Conservation (phyloP, 208 protist species). For the Porcisia hertigi region DNA sequence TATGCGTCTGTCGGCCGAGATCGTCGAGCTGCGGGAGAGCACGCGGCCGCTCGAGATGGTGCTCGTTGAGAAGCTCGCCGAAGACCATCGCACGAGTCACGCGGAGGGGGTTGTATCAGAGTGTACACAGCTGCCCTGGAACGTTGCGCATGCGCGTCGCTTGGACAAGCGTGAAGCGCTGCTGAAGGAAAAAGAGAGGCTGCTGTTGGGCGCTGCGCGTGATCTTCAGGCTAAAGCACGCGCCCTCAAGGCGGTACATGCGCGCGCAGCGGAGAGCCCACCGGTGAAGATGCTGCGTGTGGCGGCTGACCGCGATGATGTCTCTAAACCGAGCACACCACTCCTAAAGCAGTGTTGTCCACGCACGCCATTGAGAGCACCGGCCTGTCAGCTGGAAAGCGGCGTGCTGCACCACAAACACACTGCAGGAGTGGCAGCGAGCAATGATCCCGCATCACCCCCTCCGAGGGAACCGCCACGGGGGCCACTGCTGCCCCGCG, state of each 20-base stretch:
- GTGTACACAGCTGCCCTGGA: too few relatives aligned
- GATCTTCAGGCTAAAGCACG: constrained; percentile 41
- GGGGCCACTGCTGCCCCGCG: neutral
- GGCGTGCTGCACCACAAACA: neutral
- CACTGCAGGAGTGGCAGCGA: neutral
- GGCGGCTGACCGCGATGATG: neutral
- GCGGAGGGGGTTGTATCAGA: neutral
- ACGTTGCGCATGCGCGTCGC: neutral
- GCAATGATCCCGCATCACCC: neutral
- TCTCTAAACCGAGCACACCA: neutral
- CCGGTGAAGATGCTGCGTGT: neutral
- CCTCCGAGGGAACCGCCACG: constrained; percentile 2
- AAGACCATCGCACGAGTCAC: neutral
- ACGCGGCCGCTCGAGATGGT: constrained; percentile 21
- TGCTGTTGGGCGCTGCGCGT: constrained; percentile 36
- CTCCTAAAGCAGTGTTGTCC: neutral
- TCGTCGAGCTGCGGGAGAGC: constrained; percentile 21
- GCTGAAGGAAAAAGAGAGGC: constrained; percentile 40
- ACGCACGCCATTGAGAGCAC: neutral
- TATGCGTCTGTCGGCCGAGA: constrained; percentile 22
- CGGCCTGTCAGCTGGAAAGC: neutral
- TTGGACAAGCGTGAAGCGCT: constrained; percentile 23
- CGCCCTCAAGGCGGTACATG: constrained; percentile 25
- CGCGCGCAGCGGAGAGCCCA: neutral
- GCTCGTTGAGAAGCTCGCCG: constrained; percentile 8